phyloP scores from a whole-genome alignment of 495 filamentous ascomycete species.

The Rusavskia elegans region DNA sequence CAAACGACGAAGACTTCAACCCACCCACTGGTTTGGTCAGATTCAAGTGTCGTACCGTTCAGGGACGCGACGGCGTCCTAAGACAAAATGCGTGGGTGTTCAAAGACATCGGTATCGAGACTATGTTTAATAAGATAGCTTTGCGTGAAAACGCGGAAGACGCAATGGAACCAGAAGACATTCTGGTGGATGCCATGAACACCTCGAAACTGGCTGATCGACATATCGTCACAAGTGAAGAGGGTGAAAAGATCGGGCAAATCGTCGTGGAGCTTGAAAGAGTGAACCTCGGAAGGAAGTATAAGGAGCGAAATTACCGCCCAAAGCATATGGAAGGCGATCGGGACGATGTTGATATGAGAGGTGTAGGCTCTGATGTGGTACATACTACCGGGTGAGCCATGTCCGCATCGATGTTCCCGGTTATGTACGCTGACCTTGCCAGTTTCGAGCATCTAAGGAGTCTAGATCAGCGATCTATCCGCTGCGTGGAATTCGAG shows the following conservation, averaged over 20 bases:
- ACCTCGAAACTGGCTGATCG: conserved; percentile 1
- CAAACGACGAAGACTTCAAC: conserved; percentile 4
- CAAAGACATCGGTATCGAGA: conserved; percentile 18
- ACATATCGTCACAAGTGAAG: background rate
- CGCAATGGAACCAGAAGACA: conserved; percentile 6
- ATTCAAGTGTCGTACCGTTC: conserved; percentile 7
- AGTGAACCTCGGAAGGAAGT: conserved; percentile 8
- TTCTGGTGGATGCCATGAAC: conserved; percentile 9
- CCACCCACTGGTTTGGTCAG: conserved; percentile 4
- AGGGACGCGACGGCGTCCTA: conserved; percentile 10
- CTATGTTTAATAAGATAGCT: conserved; percentile 12
- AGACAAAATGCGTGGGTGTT: conserved; percentile 14
- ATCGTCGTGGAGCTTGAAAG: conserved; percentile 15
- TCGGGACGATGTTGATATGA: conserved; percentile 5
- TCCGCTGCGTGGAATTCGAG: conserved; percentile 1
- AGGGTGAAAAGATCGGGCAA: conserved; percentile 11
- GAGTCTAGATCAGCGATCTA: background rate
- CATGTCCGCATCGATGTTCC: background rate
- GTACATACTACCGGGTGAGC: conserved; percentile 11
- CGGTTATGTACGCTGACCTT: background rate
- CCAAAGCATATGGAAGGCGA: conserved; percentile 6
- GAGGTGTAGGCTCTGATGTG: conserved; percentile 2
- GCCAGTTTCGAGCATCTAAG: background rate
- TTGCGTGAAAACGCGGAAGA: conserved; percentile 1
- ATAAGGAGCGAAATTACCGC: conserved; percentile 1